A percentile compares a stretch with the other conserved stretches of the same genome.
Evolutionary conservation across 2,329 filamentous ascomycete genomes (phyloP).

Genomic region (Epichloe glyceriae): DNA sequence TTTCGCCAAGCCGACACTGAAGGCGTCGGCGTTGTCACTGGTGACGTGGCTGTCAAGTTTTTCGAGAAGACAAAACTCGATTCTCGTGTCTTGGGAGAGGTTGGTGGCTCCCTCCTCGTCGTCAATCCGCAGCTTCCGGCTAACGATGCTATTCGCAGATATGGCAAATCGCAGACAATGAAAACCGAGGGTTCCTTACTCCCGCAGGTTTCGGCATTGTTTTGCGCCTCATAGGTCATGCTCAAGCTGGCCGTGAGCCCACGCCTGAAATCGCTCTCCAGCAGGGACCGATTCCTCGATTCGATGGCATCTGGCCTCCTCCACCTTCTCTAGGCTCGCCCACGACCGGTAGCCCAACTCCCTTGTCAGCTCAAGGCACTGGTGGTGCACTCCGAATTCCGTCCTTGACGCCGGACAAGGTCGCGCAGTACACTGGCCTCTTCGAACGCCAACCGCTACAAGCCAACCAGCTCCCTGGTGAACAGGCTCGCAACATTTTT

Average conservation of each 20-base stretch:
- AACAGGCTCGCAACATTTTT: constrained; percentile 86
- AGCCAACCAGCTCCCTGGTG: constrained; percentile 61
- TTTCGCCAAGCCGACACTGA: constrained; percentile 90
- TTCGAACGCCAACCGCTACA: constrained; percentile 81
- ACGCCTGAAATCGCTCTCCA: constrained; percentile 70
- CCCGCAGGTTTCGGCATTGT: constrained; percentile 89
- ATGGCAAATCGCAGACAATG: constrained; percentile 96
- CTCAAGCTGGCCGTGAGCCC: constrained; percentile 75
- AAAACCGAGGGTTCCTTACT: constrained; percentile 89
- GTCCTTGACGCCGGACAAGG: constrained; percentile 76
- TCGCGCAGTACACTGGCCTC: constrained; percentile 73
- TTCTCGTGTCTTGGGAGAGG: constrained; percentile 76
- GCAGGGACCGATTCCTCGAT: constrained; percentile 79
- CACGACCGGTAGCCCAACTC: constrained; percentile 26
- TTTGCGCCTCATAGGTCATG: constrained; percentile 86
- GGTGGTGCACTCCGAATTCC: constrained; percentile 74
- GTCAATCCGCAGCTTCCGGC: not conserved
- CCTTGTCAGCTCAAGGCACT: constrained; percentile 43
- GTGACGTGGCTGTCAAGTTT: constrained; percentile 92
- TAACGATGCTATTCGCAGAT: constrained; percentile 44
- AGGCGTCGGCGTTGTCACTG: constrained; percentile 83
- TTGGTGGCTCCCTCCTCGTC: constrained; percentile 27
- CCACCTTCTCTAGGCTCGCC: constrained; percentile 21
- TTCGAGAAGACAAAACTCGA: constrained; percentile 92
- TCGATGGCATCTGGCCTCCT: constrained; percentile 54